A percentile compares a stretch with the other conserved stretches of the same genome.
These are phyloP conservation scores for Saturnispora mendoncae DNA, from an alignment of 805 yeast genomes.

Conservation along the genomic window DNA sequence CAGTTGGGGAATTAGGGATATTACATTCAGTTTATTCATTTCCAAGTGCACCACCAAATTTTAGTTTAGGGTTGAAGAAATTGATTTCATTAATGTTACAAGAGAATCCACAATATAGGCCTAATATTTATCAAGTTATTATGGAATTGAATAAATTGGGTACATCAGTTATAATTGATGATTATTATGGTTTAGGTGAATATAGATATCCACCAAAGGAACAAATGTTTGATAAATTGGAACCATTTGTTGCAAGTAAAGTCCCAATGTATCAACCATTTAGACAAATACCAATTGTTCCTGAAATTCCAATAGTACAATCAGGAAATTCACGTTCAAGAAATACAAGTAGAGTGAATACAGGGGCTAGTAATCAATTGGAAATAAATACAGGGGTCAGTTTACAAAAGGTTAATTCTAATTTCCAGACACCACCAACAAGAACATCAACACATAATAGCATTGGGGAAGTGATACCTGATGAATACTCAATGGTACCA, in stretches of 20 bases:
- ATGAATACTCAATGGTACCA: not conserved
- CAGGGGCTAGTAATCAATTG: too few relatives aligned
- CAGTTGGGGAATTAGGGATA: constrained; percentile 77
- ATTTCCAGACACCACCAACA: too few relatives aligned
- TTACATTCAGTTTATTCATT: constrained; percentile 75
- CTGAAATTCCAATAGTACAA: not conserved
- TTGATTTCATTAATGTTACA: constrained; percentile 72
- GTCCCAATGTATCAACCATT: constrained; percentile 26
- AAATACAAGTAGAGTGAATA: too few relatives aligned
- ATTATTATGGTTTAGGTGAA: constrained; percentile 32
- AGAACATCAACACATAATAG: too few relatives aligned
- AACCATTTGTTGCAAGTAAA: constrained; percentile 25
- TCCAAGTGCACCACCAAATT: constrained; percentile 53
- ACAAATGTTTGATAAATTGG: constrained; percentile 21
- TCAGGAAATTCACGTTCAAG: too few relatives aligned
- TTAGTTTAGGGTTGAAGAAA: constrained; percentile 62
- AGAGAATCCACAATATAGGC: constrained; percentile 74
- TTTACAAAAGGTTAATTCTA: too few relatives aligned
- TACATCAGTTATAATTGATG: constrained; percentile 22
- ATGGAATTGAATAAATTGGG: constrained; percentile 55
- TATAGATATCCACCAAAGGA: constrained; percentile 24
- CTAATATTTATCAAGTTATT: constrained; percentile 77
- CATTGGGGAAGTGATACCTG: too few relatives aligned
- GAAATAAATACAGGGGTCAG: too few relatives aligned
- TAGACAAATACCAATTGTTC: too few relatives aligned